Base-by-base conservation (phyloP, 1,284 basidiomycete genomes). In the Puccinia horiana region DNA sequence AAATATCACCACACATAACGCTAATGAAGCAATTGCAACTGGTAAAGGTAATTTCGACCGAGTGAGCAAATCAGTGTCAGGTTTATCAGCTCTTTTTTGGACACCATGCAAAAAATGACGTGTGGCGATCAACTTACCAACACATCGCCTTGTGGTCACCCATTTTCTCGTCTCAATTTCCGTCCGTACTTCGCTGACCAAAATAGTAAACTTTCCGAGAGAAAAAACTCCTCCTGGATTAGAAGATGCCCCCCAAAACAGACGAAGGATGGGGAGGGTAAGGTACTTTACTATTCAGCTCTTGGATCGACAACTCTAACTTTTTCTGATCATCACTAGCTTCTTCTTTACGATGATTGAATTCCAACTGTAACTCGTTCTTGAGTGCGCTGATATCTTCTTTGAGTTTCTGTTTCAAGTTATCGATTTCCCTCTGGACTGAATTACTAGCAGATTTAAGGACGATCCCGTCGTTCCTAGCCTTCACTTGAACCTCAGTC, bases 341-440 rank as follows among this genome's bases (percentile, higher is more conserved):
- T 87, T 99, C 97, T 84, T 93, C 93, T 88, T 96, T 98, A 83
- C 96, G 90, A 84, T 92, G 95, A 86, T 97, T 95, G 85, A 98
- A 90, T 83, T 99, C 96, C 90, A 99, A 94, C 87, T 98, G 95
- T 82, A 96, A 93, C 93, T 98, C 95, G 86, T 98, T 95, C 88
- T 95, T 95, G 85, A 99, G 89, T 52, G 91, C 92, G 35, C 90
- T 91, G 61, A 99, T 89, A 85, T 97, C 94, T 87, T 98, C 95
- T 87, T 96, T 96, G 91, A 99, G 93, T 88, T 93, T 95, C 77
- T 93, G 92, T 85, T 93, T 91, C 44, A 98, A 88, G 3, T 90
- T 89, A 86, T 99, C 96, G 16, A 96, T 92, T 80, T 99, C 97
- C 83, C 95, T 90, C 83, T 95, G 91, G 23, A 98, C 89, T 0